Percentiles rank a stretch among this genome's conserved stretches.
Conservation (phyloP, 108 stramenopile species). For the Skeletonema costatum region DNA sequence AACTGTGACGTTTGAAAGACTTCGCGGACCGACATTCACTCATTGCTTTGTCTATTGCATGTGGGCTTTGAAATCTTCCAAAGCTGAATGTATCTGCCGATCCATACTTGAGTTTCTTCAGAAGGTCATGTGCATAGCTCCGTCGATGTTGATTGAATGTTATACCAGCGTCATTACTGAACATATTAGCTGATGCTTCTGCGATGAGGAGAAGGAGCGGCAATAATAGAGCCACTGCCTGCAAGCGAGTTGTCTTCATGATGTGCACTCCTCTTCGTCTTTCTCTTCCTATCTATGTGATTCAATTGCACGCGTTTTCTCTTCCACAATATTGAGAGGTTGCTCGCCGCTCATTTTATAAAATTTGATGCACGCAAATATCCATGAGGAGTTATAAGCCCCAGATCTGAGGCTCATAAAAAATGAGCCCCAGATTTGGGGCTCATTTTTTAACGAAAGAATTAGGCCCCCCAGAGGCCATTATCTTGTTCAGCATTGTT, state of each 20-base stretch:
- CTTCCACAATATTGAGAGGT: no score
- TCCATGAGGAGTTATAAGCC: no score
- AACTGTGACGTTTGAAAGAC: constrained; percentile 42
- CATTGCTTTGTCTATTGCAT: constrained; percentile 33
- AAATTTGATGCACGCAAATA: no score
- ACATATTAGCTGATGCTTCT: not conserved
- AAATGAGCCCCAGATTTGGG: no score
- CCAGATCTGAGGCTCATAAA: no score
- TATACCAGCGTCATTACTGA: not conserved
- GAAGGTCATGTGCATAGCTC: not conserved
- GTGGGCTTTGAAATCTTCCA: constrained; percentile 43
- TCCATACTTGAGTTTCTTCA: constrained; percentile 19
- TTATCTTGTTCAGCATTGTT: no score
- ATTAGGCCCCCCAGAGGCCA: no score
- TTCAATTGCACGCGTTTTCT: no score
- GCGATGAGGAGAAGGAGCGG: not conserved
- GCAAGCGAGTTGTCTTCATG: not conserved
- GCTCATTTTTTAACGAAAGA: no score
- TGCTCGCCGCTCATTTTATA: no score
- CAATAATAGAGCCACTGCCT: not conserved
- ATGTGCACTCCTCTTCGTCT: no score
- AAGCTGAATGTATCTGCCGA: constrained; percentile 29
- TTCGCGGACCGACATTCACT: constrained; percentile 20
- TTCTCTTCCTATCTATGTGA: no score
- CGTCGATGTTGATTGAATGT: not conserved